Percentiles rank a stretch among this genome's conserved stretches.
Conservation (phyloP, 805 yeast species). For the Sungouiella blattae region DNA sequence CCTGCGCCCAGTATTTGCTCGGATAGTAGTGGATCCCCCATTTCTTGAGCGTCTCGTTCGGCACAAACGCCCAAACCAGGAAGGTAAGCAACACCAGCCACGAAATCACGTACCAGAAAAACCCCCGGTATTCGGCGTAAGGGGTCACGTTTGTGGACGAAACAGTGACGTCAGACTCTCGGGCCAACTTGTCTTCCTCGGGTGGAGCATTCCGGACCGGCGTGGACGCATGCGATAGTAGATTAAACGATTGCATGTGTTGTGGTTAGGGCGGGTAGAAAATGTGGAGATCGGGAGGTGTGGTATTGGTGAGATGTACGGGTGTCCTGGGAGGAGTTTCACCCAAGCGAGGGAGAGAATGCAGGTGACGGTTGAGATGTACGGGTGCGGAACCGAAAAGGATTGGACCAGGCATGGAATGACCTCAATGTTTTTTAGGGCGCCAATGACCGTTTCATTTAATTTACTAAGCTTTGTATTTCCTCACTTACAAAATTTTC, state of each 20-base stretch:
- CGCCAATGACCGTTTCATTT: too few relatives aligned
- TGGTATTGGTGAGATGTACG: too few relatives aligned
- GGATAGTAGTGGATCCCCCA: conserved; percentile 72
- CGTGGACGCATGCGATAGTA: conserved; percentile 1
- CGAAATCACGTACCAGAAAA: conserved; percentile 71
- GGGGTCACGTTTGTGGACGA: conserved; percentile 48
- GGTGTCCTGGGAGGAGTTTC: too few relatives aligned
- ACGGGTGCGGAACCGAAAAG: too few relatives aligned
- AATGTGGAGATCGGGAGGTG: too few relatives aligned
- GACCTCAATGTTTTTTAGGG: too few relatives aligned
- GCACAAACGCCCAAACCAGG: conserved; percentile 72
- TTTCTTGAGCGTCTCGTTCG: conserved; percentile 50
- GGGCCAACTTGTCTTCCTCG: conserved; percentile 49
- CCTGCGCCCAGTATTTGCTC: conserved; percentile 87
- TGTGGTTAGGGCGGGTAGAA: too few relatives aligned
- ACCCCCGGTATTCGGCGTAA: conserved; percentile 82
- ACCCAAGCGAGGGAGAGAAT: too few relatives aligned
- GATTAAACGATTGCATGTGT: not conserved
- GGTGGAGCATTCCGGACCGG: not conserved
- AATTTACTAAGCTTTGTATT: too few relatives aligned
- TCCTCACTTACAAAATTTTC: too few relatives aligned
- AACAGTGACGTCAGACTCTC: conserved; percentile 65
- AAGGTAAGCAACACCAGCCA: conserved; percentile 51
- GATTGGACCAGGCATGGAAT: too few relatives aligned
- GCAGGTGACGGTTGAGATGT: too few relatives aligned